phyloP scores from a whole-genome alignment of 306 rosid genomes.

The Canavalia gladiata region DNA sequence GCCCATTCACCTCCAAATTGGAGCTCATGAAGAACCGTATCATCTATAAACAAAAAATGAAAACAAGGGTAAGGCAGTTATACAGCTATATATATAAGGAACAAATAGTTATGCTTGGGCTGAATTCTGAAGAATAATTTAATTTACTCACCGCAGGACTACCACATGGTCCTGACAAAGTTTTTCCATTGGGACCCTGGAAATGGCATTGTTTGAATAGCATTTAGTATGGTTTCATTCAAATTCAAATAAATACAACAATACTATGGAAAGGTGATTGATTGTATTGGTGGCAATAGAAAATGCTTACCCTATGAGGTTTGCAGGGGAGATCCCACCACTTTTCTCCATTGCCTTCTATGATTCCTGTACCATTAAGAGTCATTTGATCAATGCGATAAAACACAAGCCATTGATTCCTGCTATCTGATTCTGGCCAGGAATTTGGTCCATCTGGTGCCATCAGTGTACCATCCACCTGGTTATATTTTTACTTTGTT shows the following conservation, averaged over 20 bases:
- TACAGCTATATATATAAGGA: not conserved
- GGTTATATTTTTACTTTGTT: conserved; percentile 29
- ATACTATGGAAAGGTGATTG: not conserved
- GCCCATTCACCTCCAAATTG: conserved; percentile 75
- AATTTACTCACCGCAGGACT: conserved; percentile 87
- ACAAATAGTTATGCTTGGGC: conserved; percentile 4
- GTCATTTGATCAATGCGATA: conserved; percentile 79
- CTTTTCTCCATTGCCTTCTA: conserved; percentile 94
- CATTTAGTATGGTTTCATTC: conserved; percentile 32
- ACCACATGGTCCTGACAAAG: conserved; percentile 84
- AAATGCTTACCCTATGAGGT: conserved; percentile 82
- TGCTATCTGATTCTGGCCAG: conserved; percentile 86
- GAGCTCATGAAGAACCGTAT: conserved; percentile 93
- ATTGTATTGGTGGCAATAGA: not conserved
- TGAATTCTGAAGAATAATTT: conserved; percentile 18
- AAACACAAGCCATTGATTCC: conserved; percentile 89
- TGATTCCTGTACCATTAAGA: conserved; percentile 83
- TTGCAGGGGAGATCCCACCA: conserved; percentile 99
- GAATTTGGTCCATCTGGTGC: conserved; percentile 88
- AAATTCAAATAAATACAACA: not conserved
- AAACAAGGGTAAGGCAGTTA: not conserved
- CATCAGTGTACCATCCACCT: conserved; percentile 89
- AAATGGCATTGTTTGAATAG: conserved; percentile 12
- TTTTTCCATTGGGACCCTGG: conserved; percentile 90
- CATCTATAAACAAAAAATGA: conserved; percentile 53